These are phyloP conservation scores for Termitomyces sp. DNA, from an alignment of 768 basidiomycete genomes.

Conservation along the genomic window DNA sequence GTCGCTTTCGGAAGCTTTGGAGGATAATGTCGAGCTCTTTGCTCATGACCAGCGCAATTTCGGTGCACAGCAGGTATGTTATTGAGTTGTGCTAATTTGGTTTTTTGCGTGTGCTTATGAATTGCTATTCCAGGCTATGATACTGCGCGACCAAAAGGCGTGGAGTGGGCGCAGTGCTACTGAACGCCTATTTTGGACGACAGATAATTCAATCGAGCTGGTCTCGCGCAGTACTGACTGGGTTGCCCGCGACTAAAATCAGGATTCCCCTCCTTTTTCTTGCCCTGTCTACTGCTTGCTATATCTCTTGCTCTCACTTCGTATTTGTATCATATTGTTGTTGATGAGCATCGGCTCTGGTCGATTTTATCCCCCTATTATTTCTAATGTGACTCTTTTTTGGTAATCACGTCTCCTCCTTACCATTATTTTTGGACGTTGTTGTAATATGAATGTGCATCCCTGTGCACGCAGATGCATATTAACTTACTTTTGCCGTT, in stretches of 20 bases:
- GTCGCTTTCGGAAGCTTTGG: conserved; percentile 77
- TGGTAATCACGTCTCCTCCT: conserved; percentile 6
- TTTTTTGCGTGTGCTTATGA: background rate
- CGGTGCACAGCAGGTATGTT: conserved; percentile 88
- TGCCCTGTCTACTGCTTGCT: conserved; percentile 5
- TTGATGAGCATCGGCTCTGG: background rate
- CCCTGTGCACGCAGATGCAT: background rate
- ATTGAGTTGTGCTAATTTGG: background rate
- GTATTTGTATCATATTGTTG: conserved; percentile 13
- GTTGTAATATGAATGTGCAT: conserved; percentile 11
- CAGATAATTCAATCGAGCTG: conserved; percentile 85
- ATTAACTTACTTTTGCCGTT: background rate
- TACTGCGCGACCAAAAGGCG: conserved; percentile 90
- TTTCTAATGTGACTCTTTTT: conserved; percentile 2
- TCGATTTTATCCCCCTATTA: background rate
- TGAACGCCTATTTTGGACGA: conserved; percentile 89
- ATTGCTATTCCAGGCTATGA: conserved; percentile 67
- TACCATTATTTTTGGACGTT: background rate
- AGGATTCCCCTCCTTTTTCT: background rate
- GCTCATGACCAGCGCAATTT: conserved; percentile 92
- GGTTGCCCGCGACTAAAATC: conserved; percentile 61
- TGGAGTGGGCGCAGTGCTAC: conserved; percentile 92
- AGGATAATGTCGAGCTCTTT: conserved; percentile 88
- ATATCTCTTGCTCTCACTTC: conserved; percentile 11
- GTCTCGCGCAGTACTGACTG: conserved; percentile 82